Conservation (phyloP, 139 green algal species). For the Haematococcus lacustris region DNA sequence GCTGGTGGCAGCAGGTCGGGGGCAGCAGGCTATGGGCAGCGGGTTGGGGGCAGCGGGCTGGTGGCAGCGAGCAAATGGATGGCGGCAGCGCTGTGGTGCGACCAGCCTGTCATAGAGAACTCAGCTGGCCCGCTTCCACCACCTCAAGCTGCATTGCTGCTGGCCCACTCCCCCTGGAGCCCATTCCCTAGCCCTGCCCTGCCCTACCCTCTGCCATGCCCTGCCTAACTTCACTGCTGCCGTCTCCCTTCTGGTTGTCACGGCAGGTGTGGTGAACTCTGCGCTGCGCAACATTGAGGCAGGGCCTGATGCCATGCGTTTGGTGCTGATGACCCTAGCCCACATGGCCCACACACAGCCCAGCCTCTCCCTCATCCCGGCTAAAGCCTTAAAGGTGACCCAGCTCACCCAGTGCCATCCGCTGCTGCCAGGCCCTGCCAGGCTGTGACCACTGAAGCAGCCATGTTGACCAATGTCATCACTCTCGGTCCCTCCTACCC, state of each 20-base stretch:
- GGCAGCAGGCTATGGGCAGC: not conserved
- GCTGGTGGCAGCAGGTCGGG: not conserved
- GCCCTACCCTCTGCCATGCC: not conserved
- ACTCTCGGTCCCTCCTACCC: not conserved
- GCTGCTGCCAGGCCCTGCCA: too few species aligned
- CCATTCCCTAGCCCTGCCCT: not conserved
- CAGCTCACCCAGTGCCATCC: not conserved
- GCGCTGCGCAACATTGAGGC: constrained; percentile 27
- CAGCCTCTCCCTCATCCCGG: constrained; percentile 34
- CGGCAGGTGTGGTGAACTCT: constrained; percentile 40
- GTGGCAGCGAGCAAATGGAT: not conserved
- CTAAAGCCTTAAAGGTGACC: constrained; percentile 44
- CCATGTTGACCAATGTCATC: not conserved
- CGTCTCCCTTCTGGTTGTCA: not conserved
- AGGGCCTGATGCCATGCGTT: constrained; percentile 16
- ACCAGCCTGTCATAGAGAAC: not conserved
- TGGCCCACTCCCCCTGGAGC: not conserved
- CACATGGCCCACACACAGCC: constrained; percentile 56
- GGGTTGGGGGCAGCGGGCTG: not conserved
- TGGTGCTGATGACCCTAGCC: constrained; percentile 47
- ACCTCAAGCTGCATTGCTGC: not conserved
- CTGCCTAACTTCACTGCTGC: not conserved
- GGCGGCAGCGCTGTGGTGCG: not conserved
- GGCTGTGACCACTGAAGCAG: not conserved
- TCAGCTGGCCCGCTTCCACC: not conserved